phyloP scores from a whole-genome alignment of 176 grass and related monocot genomes.

The Musa beccarii region DNA sequence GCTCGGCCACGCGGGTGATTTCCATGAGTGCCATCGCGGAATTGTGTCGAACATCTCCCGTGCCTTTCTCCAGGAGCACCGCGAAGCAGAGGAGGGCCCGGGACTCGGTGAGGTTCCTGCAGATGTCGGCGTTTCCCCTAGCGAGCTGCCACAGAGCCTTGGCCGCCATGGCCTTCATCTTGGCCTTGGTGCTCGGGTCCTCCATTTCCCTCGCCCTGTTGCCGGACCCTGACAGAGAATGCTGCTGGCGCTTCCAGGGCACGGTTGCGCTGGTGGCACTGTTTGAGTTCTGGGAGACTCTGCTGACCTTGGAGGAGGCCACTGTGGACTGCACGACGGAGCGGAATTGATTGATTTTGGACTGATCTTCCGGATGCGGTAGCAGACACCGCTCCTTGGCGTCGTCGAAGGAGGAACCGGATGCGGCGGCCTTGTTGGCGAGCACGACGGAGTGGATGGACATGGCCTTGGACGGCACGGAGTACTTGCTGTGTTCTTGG shows the following conservation, averaged over 20 bases:
- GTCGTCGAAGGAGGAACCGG: neutral
- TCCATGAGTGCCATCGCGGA: slow-evolving; percentile 80
- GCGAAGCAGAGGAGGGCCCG: slow-evolving; percentile 92
- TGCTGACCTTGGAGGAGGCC: slow-evolving; percentile 12
- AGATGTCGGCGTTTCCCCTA: slow-evolving; percentile 39
- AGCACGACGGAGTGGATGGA: slow-evolving; percentile 15
- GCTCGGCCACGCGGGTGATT: slow-evolving; percentile 66
- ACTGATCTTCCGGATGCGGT: neutral
- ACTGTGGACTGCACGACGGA: slow-evolving; percentile 54
- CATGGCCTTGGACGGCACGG: neutral
- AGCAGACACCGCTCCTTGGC: neutral
- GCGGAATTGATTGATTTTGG: slow-evolving; percentile 34
- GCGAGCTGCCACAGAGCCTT: slow-evolving; percentile 70
- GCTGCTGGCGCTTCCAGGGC: slow-evolving; percentile 3
- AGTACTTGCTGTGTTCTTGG: slow-evolving; percentile 11
- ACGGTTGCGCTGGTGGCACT: slow-evolving; percentile 23
- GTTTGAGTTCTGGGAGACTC: slow-evolving; percentile 10
- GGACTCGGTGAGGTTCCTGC: slow-evolving; percentile 78
- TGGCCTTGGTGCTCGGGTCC: slow-evolving; percentile 48
- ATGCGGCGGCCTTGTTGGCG: neutral
- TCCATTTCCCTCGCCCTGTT: slow-evolving; percentile 33
- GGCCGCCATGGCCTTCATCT: slow-evolving; percentile 88
- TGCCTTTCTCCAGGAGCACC: slow-evolving; percentile 48
- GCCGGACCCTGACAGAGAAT: neutral
- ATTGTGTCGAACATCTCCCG: slow-evolving; percentile 52